Conservation (phyloP, 768 basidiomycete genomes). For the Lyophyllum semitale region DNA sequence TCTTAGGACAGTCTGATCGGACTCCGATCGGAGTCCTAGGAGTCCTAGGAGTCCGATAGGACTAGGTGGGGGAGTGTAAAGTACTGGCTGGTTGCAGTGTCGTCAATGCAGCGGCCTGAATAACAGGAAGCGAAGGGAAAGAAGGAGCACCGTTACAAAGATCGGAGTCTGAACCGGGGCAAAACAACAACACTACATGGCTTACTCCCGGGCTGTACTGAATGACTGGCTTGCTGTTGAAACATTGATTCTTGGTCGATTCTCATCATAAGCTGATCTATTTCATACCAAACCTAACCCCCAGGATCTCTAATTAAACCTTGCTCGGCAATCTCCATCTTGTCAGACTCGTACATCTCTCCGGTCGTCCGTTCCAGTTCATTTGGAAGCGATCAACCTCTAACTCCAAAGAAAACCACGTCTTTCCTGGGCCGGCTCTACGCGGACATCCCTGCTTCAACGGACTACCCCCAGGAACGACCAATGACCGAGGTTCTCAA, state of each 20-base stretch:
- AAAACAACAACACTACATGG: background rate
- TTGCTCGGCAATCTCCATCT: background rate
- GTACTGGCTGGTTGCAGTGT: no score
- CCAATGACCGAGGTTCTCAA: background rate
- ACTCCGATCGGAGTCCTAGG: no score
- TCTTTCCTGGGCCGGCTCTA: background rate
- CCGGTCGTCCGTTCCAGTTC: slow-evolving; percentile 11
- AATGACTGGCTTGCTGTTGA: slow-evolving; percentile 9
- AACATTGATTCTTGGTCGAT: no score
- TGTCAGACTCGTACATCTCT: slow-evolving; percentile 9
- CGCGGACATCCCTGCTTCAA: background rate
- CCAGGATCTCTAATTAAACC: no score
- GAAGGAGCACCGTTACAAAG: slow-evolving; percentile 20
- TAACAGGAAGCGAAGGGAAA: slow-evolving; percentile 36
- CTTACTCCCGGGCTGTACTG: background rate
- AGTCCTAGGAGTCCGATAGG: no score
- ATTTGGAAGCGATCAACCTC: background rate
- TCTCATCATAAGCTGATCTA: background rate
- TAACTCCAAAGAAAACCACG: no score
- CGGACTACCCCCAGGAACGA: background rate
- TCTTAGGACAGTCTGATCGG: no score
- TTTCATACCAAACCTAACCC: background rate
- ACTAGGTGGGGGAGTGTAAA: no score
- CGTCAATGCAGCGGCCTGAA: slow-evolving; percentile 69
- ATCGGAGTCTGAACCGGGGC: slow-evolving; percentile 14